Conservation (phyloP, 805 yeast genomes). For the Ogataea parapolymorpha region DNA sequence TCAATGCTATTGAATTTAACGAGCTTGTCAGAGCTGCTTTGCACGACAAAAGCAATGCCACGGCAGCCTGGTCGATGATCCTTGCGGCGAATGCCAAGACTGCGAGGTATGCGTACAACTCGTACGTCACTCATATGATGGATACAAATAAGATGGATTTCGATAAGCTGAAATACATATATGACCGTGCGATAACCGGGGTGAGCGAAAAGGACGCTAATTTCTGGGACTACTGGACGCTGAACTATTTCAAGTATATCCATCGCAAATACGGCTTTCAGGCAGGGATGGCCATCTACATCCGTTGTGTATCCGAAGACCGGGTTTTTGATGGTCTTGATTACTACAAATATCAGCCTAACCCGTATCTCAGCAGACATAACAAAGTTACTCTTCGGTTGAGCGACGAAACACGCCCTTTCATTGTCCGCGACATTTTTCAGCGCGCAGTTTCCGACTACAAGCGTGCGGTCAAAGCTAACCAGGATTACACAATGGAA, state of each 20-base stretch:
- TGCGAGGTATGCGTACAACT: conserved; percentile 27
- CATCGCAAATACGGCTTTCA: conserved; percentile 24
- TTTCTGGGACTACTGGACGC: conserved; percentile 32
- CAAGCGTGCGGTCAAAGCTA: conserved; percentile 11
- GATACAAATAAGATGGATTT: conserved; percentile 23
- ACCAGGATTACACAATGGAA: conserved; percentile 9
- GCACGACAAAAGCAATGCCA: conserved; percentile 10
- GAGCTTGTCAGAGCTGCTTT: conserved; percentile 30
- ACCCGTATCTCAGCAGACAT: conserved; percentile 29
- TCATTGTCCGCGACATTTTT: conserved; percentile 29
- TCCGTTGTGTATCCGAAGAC: conserved; percentile 6
- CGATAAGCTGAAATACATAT: conserved; percentile 24
- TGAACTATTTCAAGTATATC: conserved; percentile 32
- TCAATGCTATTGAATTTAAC: conserved; percentile 30
- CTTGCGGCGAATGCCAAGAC: conserved; percentile 14
- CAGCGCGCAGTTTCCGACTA: conserved; percentile 21
- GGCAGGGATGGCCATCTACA: conserved; percentile 24
- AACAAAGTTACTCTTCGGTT: conserved; percentile 22
- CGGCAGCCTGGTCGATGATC: conserved; percentile 31
- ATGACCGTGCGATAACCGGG: conserved; percentile 10
- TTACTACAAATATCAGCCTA: conserved; percentile 16
- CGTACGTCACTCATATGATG: conserved; percentile 31
- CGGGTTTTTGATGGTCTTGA: conserved; percentile 15
- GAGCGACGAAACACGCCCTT: conserved; percentile 14
- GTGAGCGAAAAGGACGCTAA: conserved; percentile 16